Evolutionary conservation across 2,329 filamentous ascomycete species (phyloP).

Genomic region (Diaporthe velutina): DNA sequence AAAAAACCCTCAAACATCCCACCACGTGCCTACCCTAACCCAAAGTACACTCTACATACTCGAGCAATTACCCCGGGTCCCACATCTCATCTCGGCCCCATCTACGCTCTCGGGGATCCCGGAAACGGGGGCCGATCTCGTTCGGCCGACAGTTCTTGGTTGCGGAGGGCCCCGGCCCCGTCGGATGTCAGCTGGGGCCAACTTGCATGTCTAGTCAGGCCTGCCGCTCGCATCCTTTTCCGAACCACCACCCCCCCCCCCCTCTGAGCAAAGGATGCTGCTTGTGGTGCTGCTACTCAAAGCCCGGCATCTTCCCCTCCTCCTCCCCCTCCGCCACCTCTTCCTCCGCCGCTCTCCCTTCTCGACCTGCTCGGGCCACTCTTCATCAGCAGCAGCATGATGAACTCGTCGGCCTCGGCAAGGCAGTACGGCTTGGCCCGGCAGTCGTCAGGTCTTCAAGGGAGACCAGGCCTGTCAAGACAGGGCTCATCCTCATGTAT

Average conservation of each 20-base stretch:
- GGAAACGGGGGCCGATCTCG: constrained; percentile 34
- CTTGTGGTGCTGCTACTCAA: constrained; percentile 1
- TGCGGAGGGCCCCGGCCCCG: constrained; percentile 28
- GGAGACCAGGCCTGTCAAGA: constrained; percentile 36
- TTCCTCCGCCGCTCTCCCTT: neutral
- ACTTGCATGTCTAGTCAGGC: constrained; percentile 13
- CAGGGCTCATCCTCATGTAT: constrained; percentile 39
- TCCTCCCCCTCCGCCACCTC: neutral
- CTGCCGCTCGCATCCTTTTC: constrained; percentile 19
- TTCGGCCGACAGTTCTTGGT: constrained; percentile 34
- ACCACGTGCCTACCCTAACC: constrained; percentile 17
- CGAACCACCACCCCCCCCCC: neutral
- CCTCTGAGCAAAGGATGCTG: constrained; percentile 17
- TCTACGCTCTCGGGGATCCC: constrained; percentile 33
- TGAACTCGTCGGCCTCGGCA: constrained; percentile 37
- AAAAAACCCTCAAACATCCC: constrained; percentile 2
- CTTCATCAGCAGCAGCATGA: constrained; percentile 24
- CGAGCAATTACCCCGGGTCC: constrained; percentile 12
- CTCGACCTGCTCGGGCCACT: neutral
- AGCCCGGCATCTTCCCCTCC: constrained; percentile 1
- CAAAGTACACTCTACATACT: neutral
- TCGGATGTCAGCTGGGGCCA: constrained; percentile 36
- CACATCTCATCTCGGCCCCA: constrained; percentile 25
- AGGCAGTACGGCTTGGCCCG: constrained; percentile 39
- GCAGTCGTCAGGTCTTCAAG: constrained; percentile 37